Conservation (phyloP, 2,329 filamentous ascomycete species). For the Penicillium sp. region DNA sequence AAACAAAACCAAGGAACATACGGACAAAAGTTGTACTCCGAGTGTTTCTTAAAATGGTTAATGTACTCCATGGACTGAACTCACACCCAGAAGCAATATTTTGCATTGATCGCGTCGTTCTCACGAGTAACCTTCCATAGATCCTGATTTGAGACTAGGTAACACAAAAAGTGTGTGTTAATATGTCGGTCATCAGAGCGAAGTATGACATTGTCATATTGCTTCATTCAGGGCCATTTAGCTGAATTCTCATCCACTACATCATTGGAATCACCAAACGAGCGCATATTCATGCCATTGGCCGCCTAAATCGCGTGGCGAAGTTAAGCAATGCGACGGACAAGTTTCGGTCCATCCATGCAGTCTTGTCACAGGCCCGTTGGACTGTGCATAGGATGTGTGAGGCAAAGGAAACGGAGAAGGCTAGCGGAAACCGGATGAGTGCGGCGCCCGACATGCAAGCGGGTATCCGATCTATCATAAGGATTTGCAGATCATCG, state of each 20-base stretch:
- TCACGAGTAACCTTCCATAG: background rate
- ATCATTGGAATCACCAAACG: background rate
- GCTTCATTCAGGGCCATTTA: background rate
- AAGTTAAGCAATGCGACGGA: background rate
- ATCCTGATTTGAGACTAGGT: background rate
- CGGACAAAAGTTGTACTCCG: background rate
- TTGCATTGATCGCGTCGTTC: background rate
- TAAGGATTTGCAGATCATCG: conserved; percentile 5
- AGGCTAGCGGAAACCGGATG: background rate
- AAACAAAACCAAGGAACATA: background rate
- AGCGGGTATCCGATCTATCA: conserved; percentile 11
- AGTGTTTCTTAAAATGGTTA: background rate
- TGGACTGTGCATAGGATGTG: background rate
- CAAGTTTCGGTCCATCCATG: background rate
- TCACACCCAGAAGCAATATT: too few relatives aligned
- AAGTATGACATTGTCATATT: background rate
- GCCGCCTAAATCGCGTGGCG: background rate
- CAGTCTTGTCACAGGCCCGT: background rate
- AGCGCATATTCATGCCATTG: background rate
- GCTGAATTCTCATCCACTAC: background rate
- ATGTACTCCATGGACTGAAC: too few relatives aligned
- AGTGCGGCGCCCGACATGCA: background rate
- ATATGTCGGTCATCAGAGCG: background rate
- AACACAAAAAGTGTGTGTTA: background rate
- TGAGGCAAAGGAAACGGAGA: background rate